phyloP scores from a whole-genome alignment of 2,329 filamentous ascomycete species.

The Penicillium thymicola region DNA sequence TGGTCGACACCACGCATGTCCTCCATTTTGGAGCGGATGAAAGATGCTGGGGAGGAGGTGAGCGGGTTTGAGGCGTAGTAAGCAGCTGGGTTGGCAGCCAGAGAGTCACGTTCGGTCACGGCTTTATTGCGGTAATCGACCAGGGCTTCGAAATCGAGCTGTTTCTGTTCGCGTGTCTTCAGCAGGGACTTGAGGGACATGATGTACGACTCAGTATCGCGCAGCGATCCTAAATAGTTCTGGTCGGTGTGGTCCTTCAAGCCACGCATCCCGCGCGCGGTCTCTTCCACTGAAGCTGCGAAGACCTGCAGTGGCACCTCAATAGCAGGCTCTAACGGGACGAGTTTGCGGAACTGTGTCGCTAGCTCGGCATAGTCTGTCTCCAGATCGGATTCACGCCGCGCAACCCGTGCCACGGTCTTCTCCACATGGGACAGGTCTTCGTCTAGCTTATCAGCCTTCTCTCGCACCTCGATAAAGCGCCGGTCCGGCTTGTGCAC shows the following conservation, averaged over 20 bases:
- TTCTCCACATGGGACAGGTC: slow-evolving; percentile 92
- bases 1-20: slow-evolving; percentile 96
- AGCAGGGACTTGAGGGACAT: slow-evolving; percentile 81
- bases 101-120: slow-evolving; percentile 76
- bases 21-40: slow-evolving; percentile 90
- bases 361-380: slow-evolving; percentile 84
- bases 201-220: slow-evolving; percentile 95
- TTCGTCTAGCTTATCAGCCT: slow-evolving; percentile 89
- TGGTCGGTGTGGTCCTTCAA: slow-evolving; percentile 91
- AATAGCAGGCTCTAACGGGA: slow-evolving; percentile 82
- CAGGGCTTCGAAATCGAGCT: slow-evolving; percentile 93
- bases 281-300: slow-evolving; percentile 79
- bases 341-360: slow-evolving; percentile 91
- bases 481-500: slow-evolving; percentile 91
- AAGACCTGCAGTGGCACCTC: slow-evolving; percentile 81
- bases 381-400: slow-evolving; percentile 83
- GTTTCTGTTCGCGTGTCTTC: slow-evolving; percentile 93
- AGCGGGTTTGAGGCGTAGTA: slow-evolving; percentile 54
- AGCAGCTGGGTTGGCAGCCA: slow-evolving; percentile 61
- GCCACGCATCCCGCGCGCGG: slow-evolving; percentile 70
- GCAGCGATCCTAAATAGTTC: slow-evolving; percentile 86
- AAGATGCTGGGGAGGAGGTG: slow-evolving; percentile 70
- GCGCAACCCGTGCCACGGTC: slow-evolving; percentile 85
- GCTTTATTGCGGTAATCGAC: slow-evolving; percentile 95
- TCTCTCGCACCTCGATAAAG: slow-evolving; percentile 90